Conservation (phyloP, 2,329 filamentous ascomycete genomes). For the Nemania serpens region DNA sequence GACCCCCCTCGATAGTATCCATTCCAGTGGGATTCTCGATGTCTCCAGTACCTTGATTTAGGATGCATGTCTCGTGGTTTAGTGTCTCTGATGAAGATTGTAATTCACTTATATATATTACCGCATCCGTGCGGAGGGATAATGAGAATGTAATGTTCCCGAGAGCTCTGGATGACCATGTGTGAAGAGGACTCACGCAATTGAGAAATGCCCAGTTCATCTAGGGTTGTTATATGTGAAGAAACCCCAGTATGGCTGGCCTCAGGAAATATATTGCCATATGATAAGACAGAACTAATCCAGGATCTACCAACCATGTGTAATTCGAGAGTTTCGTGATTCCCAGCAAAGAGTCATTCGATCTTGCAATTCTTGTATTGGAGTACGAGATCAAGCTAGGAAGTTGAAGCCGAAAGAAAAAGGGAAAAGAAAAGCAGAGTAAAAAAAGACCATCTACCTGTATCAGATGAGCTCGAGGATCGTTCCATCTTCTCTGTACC, state of each 20-base stretch:
- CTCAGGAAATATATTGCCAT: no score
- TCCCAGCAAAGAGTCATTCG: no score
- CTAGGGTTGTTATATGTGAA: no score
- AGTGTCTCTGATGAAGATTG: background rate
- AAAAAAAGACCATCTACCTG: conserved; percentile 28
- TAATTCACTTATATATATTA: background rate
- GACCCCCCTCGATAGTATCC: background rate
- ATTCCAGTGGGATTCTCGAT: conserved; percentile 9
- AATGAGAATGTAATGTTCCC: background rate
- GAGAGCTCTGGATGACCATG: background rate
- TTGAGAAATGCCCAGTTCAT: background rate
- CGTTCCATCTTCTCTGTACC: conserved; percentile 8
- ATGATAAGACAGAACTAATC: no score
- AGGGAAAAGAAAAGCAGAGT: background rate
- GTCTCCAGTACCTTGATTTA: background rate
- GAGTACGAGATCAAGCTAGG: conserved; percentile 15
- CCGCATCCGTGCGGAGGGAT: background rate
- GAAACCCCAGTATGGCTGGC: no score
- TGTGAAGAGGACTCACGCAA: background rate
- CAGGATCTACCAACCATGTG: no score
- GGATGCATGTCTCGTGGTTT: background rate
- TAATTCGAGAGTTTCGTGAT: no score
- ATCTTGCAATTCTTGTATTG: conserved; percentile 10
- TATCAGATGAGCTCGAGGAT: conserved; percentile 21
- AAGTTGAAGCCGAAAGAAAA: conserved; percentile 2